phyloP scores from a whole-genome alignment of 2,329 filamentous ascomycete species.

The Pestalotiopsis sp. region DNA sequence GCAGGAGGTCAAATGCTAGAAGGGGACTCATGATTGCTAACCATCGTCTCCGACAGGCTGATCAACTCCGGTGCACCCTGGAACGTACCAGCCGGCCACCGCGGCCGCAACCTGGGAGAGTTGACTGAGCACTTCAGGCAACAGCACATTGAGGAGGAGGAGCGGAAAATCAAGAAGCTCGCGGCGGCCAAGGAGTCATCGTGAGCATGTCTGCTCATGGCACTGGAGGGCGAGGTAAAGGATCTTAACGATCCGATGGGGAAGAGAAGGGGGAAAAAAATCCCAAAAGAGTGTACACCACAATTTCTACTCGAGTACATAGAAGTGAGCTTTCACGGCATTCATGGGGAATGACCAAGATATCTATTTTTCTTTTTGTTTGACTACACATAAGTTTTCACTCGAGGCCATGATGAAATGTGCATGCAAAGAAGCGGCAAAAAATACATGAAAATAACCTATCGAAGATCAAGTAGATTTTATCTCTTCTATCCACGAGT shows the following conservation, averaged over 20 bases:
- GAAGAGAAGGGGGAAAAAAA: not conserved
- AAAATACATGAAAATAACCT: too few species aligned
- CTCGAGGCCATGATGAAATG: not conserved
- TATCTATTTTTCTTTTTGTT: not conserved
- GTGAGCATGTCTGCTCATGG: not conserved
- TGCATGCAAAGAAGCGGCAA: not conserved
- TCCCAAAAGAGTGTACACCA: not conserved
- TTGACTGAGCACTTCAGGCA: constrained; percentile 60
- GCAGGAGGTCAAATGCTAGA: not conserved
- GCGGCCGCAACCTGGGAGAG: constrained; percentile 52
- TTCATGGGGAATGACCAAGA: not conserved
- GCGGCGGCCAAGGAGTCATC: constrained; percentile 25
- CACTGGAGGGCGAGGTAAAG: not conserved
- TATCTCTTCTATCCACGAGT: too few species aligned
- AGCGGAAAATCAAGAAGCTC: constrained; percentile 53
- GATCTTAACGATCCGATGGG: too few species aligned
- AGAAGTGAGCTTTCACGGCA: not conserved
- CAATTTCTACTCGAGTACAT: constrained; percentile 1
- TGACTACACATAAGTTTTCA: not conserved
- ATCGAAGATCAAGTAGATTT: too few species aligned
- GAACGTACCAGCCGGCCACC: constrained; percentile 58
- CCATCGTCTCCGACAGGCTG: constrained; percentile 36
- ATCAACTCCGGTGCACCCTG: constrained; percentile 51
- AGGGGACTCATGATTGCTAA: constrained; percentile 10
- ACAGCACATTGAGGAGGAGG: constrained; percentile 56